A percentile compares a stretch with the other conserved stretches of the same genome.
Conservation (phyloP, 2,329 filamentous ascomycete species). For the Nectriaceae sp. region DNA sequence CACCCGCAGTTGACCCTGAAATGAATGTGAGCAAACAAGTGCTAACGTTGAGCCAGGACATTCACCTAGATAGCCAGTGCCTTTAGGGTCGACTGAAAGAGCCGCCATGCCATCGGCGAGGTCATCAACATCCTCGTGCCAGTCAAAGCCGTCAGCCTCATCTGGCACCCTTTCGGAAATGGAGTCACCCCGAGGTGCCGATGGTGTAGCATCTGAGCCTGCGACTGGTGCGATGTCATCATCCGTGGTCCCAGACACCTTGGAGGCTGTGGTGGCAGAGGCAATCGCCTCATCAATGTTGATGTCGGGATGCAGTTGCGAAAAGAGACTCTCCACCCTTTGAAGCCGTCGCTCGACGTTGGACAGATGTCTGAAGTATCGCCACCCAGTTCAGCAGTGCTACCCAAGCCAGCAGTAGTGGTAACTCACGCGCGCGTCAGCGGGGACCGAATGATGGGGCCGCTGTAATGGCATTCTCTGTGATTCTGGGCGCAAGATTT, state of each 20-base stretch:
- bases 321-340: constrained; percentile 21
- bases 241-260: neutral
- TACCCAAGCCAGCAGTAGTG: neutral
- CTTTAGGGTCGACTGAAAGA: constrained; percentile 36
- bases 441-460: constrained; percentile 24
- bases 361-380: constrained; percentile 21
- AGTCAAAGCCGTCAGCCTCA: constrained; percentile 34
- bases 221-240: neutral
- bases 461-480: constrained; percentile 28
- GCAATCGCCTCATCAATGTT: constrained; percentile 24
- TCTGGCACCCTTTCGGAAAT: constrained; percentile 32
- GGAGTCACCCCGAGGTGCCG: constrained; percentile 6
- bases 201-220: neutral
- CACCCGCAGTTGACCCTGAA: constrained; percentile 31
- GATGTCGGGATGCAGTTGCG: constrained; percentile 22
- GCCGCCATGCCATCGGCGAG: constrained; percentile 39
- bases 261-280: neutral
- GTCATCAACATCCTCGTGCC: constrained; percentile 34
- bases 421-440: constrained; percentile 27
- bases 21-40: neutral
- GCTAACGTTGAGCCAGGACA: neutral
- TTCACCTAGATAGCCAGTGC: constrained; percentile 34
- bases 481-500: constrained; percentile 24
- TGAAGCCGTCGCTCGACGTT: constrained; percentile 23
- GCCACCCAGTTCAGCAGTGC: neutral